Evolutionary conservation across 768 basidiomycete species (phyloP), one percentile per base, ranked within the genome.

Genomic region (Amanita pseudoporphyria): DNA sequence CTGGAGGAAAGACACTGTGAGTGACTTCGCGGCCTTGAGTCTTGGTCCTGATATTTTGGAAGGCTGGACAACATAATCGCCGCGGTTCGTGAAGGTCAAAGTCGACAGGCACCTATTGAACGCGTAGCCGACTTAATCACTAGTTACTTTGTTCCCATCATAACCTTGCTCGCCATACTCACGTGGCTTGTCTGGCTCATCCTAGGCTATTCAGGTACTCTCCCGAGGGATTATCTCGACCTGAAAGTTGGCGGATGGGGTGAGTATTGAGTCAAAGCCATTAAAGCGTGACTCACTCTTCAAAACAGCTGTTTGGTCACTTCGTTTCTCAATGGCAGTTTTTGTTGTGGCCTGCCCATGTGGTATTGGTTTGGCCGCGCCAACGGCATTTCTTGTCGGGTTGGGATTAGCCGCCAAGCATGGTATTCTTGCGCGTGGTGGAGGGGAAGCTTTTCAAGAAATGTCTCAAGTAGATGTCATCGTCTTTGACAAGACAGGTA

Each of bases 401-500:
- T 78, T 81, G 4, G 89, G 90, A 2, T 67, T 93, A 4, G 83
- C 86, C 1, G 90, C 90, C 2, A 80, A 82, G 58, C 67, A 71
- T 38, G 90, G 90, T 28, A 85, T 93, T 52, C 73, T 93, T 12
- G 87, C 81, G 16, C 79, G 79, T 22, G 89, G 90, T 18, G 90
- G 90, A n/a, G 90, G 90, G 6, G 85, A 90, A 63, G 88, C 90
- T 0, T 91, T 91, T 62, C 82, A 90, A 59, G 84, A 87, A 46
- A 82, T 87, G 53, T 81, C 84, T 0, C 77, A 81, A 53, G 69
- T 90, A 28, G 81, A 87, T 55, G 62, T 79, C 14, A 64, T 93
- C 36, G 82, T 82, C 2, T 88, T 92, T 53, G 90, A 93, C 66
- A 93, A 93, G 66, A 92, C 89, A 2, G 89, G 90, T 5, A 92